Conservation (phyloP, 768 basidiomycete genomes). For the Termitomyces sp. region DNA sequence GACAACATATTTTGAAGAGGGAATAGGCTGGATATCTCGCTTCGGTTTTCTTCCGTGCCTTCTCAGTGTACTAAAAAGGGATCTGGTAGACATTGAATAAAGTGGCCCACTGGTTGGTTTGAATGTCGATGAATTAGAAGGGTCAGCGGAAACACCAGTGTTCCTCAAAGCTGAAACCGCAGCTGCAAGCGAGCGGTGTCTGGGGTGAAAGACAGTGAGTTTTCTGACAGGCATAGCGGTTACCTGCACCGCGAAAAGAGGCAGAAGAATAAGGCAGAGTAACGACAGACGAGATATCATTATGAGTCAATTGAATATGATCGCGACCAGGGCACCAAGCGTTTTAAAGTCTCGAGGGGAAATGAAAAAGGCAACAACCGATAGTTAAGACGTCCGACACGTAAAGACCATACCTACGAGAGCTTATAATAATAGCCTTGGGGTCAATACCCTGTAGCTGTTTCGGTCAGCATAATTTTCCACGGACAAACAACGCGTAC, state of each 20-base stretch:
- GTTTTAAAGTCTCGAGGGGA: background rate
- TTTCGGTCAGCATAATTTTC: conserved; percentile 6
- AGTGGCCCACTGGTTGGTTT: background rate
- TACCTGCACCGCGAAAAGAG: conserved; percentile 5
- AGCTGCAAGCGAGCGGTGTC: background rate
- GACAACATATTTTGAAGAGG: conserved; percentile 40
- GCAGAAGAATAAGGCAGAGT: conserved; percentile 5
- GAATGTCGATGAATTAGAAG: background rate
- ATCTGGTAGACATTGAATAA: background rate
- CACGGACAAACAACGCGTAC: conserved; percentile 6
- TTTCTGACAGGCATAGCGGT: conserved; percentile 7
- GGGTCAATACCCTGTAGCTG: background rate
- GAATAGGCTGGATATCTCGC: conserved; percentile 7
- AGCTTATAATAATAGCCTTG: background rate
- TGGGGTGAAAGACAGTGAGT: background rate
- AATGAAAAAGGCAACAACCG: background rate
- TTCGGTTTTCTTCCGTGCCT: background rate
- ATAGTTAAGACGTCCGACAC: background rate
- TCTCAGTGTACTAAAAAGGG: background rate
- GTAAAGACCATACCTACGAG: background rate
- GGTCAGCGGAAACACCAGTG: background rate
- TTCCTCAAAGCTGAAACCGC: background rate
- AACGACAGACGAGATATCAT: conserved; percentile 7
- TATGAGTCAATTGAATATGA: background rate
- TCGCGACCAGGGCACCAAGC: conserved; percentile 8